phyloP scores from a whole-genome alignment of 371 early-diverging fungal genomes.

The Dichotomocladium elegans region DNA sequence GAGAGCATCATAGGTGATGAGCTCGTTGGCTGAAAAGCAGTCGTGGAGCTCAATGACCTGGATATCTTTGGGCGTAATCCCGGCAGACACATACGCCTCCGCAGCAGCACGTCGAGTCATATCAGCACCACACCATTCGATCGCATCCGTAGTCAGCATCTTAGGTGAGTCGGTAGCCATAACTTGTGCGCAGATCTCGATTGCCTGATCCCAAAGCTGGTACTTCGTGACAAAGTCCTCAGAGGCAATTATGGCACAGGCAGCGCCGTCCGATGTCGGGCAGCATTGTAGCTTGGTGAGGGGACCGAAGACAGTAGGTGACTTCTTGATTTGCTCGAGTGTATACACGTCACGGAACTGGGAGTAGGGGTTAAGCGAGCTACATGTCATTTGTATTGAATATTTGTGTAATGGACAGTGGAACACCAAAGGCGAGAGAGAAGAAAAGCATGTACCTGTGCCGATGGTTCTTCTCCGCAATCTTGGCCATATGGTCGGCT shows the following conservation, averaged over 20 bases:
- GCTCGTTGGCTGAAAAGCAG: conserved; percentile 81
- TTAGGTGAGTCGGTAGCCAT: conserved; percentile 77
- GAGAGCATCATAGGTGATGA: conserved; percentile 76
- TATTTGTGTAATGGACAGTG: background rate
- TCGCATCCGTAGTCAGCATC: conserved; percentile 51
- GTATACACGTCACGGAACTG: conserved; percentile 74
- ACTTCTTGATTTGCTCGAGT: conserved; percentile 63
- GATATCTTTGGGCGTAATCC: conserved; percentile 61
- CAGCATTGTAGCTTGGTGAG: conserved; percentile 78
- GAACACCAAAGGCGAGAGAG: background rate
- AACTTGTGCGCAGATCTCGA: conserved; percentile 67
- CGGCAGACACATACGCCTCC: conserved; percentile 55
- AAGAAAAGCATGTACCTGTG: conserved; percentile 39
- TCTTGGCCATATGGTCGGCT: conserved; percentile 59
- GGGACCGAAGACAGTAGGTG: conserved; percentile 69
- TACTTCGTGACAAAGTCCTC: conserved; percentile 68
- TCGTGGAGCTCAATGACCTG: conserved; percentile 79
- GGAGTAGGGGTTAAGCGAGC: conserved; percentile 74
- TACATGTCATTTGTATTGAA: conserved; percentile 3
- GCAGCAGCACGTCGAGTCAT: conserved; percentile 73
- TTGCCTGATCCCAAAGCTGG: conserved; percentile 61
- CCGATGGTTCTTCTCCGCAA: conserved; percentile 77
- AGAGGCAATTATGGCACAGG: conserved; percentile 66
- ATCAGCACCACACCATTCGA: conserved; percentile 70
- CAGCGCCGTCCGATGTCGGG: conserved; percentile 79